Evolutionary conservation across 192 early-diverging fungal genomes (phyloP), one percentile per base, ranked within the genome.

Genomic region (Dissophora globulifera): DNA sequence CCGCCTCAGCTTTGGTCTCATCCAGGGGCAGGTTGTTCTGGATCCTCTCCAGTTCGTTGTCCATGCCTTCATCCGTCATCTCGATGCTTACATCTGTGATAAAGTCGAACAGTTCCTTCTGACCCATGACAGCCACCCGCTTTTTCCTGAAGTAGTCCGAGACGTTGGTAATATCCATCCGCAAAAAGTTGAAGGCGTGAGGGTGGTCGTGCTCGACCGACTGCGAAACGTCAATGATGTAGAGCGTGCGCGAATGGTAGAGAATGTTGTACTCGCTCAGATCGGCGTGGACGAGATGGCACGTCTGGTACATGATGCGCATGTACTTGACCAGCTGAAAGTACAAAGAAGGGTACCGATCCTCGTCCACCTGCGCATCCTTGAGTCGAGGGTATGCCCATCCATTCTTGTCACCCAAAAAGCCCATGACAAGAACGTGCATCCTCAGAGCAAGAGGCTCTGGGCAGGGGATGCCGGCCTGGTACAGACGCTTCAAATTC

Each of bases 191-290:
- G 42, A 97, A 85, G 12, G 97, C 94, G 65, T 95, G 92, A 31
- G 97, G 97, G 67, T 99, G 97, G 59, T 99, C 96, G 70, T 99
- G 97, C 68, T 99, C 97, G 13, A 99, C 96, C 1, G 96, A 97
- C 80, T 98, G 97, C 7, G 97, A 99, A 10, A 99, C 97, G 76
- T 99, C 97, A 62, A 99, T 99, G 46, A 97, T 92, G 54, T 95
- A 96, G 23, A 98, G 79, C 17, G 76, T 82, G 20, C 85, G 84
- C 33, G 91, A 88, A 65, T 96, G 90, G 82, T 95, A 95, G 69
- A 99, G 83, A 19, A 99, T 87, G 69, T 99, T 99, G 84, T 99
- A 99, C 81, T 99, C 97, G 82, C 89, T 92, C 58, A 99, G 81
- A 93, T 99, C 97, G 13, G 95, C 97, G 67, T 99, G 97, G 4